Evolutionary conservation across 2,329 filamentous ascomycete genomes (phyloP), one percentile per base, ranked within the genome.

Genomic region (Colletotrichum chrysophilum): DNA sequence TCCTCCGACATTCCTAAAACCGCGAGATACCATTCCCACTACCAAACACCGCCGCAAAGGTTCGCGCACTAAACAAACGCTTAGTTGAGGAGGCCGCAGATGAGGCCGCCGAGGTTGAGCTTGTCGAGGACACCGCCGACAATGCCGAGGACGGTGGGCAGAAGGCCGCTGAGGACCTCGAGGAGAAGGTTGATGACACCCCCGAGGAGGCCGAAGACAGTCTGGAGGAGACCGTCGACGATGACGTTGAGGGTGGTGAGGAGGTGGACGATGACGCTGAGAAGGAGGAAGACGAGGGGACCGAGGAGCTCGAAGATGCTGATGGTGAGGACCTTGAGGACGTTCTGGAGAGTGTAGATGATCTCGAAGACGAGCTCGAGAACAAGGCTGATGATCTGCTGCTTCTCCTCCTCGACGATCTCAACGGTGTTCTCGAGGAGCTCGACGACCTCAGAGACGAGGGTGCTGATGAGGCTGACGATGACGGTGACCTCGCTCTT

Each of bases 241-340:
- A 75, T 24, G 18, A 55, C 43, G 70, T 75, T 75, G 64, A 75
- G 74, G 48, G 64, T 58, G 58, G 21, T 26, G 56, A 75, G 74
- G 14, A 75, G 74, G 58, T 75, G 58, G 56, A 52, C 24, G 70
- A 75, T 21, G 10, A 69, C 70, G 34, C 56, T 48, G 14, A 75
- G 70, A 14, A 75, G 74, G 43, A 68, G 58, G 43, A 75, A 74
- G 56, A 75, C 58, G 4, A 75, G 65, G 28, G 74, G 64, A 7
- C 74, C 74, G 13, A 75, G 74, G 10, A 75, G 74, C 58, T 75
- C 74, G 24, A 75, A 75, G 70, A 75, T 74, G 74, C 69, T 73
- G 56, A n/a, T n/a, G 38, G n/a, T 73, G 70, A 18, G 34, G n/a
- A 43, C 26, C 64, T 69, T 67, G 69, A 75, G 52, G 13, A 75